Evolutionary conservation across 192 early-diverging fungal genomes (phyloP), one percentile per base, ranked within the genome.

Genomic region (Fimicolochytrium jonesii): DNA sequence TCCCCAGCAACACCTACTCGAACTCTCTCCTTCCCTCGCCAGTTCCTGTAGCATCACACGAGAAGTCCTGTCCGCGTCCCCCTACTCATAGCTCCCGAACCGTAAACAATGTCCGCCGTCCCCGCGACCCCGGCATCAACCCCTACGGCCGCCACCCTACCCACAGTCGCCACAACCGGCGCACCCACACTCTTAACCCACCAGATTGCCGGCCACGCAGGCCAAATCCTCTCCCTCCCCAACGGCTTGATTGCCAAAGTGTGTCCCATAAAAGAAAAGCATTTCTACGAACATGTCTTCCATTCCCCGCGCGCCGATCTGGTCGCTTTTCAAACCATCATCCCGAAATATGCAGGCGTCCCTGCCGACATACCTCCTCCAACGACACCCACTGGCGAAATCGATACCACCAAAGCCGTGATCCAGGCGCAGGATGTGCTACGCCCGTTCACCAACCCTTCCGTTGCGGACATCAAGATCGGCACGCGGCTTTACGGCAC

Each of bases 391-490:
- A 78, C 75, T 49, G 62, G 92, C 15, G n/a, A n/a, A n/a, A n/a
- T n/a, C n/a, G n/a, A n/a, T n/a, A n/a, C n/a, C n/a, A n/a, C n/a
- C n/a, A n/a, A n/a, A n/a, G n/a, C n/a, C n/a, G n/a, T n/a, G n/a
- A n/a, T n/a, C n/a, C 87, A 87, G 59, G 66, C 95, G 51, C 88
- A 94, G 61, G 93, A 97, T 51, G 44, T 94, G 34, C 56, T 88
- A 3, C 58, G 67, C 47, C 77, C 79, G 10, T 91, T 92, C 61
- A 73, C 59, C 71, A 34, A 83, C 33, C 86, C 93, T 1, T 94
- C 90, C 59, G 72, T 95, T 10, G 68, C 91, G 39, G 95, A 98
- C 71, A 44, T 95, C 25, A 98, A 98, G 70, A 64, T 98, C 36
- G 95, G 94, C 6, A 80, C 78, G 2, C 79, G 82, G 44, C 68